Base-by-base conservation (phyloP, 768 basidiomycete genomes). In the Macrolepiota albuminosa region DNA sequence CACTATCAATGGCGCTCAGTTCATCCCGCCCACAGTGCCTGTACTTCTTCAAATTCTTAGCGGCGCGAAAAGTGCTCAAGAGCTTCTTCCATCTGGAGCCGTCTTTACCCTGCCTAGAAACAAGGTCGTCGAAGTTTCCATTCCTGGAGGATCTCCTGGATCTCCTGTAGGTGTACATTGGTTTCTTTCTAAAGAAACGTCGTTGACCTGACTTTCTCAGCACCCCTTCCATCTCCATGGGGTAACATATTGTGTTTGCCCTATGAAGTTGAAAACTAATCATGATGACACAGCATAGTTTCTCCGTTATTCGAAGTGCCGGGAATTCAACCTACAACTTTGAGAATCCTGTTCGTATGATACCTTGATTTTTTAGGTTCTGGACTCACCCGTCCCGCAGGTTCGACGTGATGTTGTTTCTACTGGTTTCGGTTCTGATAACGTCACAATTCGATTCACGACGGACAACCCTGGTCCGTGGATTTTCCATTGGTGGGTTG, bases 41-140 rank as follows among this genome's bases (percentile, higher is more conserved):
- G 78, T 84, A 10, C 75, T 87, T 8, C 76, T 85, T 14, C 85
- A 87, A 63, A 81, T 86, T 42, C 65, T 87, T 37, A 84, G 80
- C 54, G 85, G 85, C 0, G 78, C 79, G 6, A 70, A 70, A 36
- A 71, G 74, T 18, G 75, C 84, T 0, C 65, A 73, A 18, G 74
- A 81, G 2, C 71, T 87, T n/a, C 69, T 85, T 34, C 86, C 76
- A 0, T 36, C 68, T 1, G 79, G 80, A 7, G 71, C 73, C 21
- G 74, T 86, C 6, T 81, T 79, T 63, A 64, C 71, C 6, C 70
- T 87, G 18, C 79, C 81, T 0, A 71, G 68, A 8, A 79, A 83
- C 62, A 72, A 73, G 50, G 68, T 77, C 65, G 63, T 83, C 21
- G 79, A 83, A 60, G 60, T 83, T 14, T 69, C 69, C 9, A 74